Evolutionary conservation across 495 filamentous ascomycete species (phyloP).

Genomic region (Podospora pseudoanserina): DNA sequence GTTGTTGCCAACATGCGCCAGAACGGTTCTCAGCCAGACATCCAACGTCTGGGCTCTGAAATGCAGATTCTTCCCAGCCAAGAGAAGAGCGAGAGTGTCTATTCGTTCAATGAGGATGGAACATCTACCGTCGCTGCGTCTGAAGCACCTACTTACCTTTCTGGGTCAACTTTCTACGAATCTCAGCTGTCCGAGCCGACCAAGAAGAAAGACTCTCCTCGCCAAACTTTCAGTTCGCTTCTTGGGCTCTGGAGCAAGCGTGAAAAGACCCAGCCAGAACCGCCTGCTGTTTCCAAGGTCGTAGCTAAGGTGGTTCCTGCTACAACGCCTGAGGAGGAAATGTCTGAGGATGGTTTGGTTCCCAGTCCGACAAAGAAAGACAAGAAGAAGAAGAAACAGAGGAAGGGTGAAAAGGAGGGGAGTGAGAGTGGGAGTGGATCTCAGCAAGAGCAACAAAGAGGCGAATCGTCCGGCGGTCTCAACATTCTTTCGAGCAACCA

Average conservation of each 20-base stretch:
- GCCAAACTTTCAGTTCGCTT: constrained; percentile 13
- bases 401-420: constrained; percentile 4
- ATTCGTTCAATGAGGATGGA: constrained; percentile 26
- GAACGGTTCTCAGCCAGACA: constrained; percentile 14
- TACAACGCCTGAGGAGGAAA: not conserved
- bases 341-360: not conserved
- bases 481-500: constrained; percentile 4
- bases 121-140: constrained; percentile 32
- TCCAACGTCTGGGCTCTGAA: constrained; percentile 15
- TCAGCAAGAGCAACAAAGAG: constrained; percentile 7
- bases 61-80: constrained; percentile 10
- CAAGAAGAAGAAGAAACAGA: constrained; percentile 32
- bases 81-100: constrained; percentile 26
- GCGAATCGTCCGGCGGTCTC: not conserved
- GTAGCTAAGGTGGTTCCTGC: not conserved
- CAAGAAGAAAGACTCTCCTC: constrained; percentile 16
- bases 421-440: not conserved
- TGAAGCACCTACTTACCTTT: constrained; percentile 32
- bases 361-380: constrained; percentile 13
- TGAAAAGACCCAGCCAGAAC: not conserved
- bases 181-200: constrained; percentile 26
- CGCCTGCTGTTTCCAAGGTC: not conserved
- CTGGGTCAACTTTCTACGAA: constrained; percentile 30
- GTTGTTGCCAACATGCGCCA: constrained; percentile 27
- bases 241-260: constrained; percentile 7